Conservation (phyloP, 106 monocot species). For the Allium fistulosum region DNA sequence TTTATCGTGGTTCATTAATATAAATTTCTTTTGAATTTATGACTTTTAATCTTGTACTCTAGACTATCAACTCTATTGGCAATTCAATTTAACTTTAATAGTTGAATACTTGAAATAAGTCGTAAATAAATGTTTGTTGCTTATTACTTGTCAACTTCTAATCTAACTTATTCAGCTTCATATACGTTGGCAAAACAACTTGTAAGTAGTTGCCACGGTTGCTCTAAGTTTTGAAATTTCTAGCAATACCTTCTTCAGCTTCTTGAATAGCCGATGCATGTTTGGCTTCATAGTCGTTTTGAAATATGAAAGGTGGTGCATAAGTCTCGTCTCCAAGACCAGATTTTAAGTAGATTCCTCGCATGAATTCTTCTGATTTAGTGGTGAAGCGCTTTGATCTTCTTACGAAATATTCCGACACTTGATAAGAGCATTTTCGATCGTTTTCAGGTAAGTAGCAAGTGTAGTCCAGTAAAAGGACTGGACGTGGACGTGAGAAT, state of each 20-base stretch:
- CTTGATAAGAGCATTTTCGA: conserved; percentile 33
- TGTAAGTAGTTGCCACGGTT: too few species aligned
- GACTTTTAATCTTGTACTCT: too few species aligned
- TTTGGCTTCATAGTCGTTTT: conserved; percentile 24
- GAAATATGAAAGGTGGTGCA: conserved; percentile 42
- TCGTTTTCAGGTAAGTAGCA: conserved; percentile 46
- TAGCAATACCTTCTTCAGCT: conserved; percentile 35
- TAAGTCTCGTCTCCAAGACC: conserved; percentile 72
- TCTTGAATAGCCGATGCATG: conserved; percentile 37
- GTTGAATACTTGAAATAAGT: too few species aligned
- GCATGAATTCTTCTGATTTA: conserved; percentile 56
- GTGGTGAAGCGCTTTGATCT: conserved; percentile 27
- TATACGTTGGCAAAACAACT: too few species aligned
- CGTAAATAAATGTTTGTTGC: too few species aligned
- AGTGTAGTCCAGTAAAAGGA: conserved; percentile 58
- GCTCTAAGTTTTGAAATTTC: too few species aligned
- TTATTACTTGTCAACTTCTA: too few species aligned
- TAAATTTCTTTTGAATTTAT: too few species aligned
- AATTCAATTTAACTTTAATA: too few species aligned
- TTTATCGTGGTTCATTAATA: too few species aligned
- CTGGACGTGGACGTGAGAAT: conserved; percentile 29
- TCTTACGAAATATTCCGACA: conserved; percentile 41
- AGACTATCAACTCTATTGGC: too few species aligned
- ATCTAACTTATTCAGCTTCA: too few species aligned
- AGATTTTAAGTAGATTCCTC: conserved; percentile 50